Conservation (phyloP, 2,329 filamentous ascomycete genomes). For the Rugonectria rugulosa region DNA sequence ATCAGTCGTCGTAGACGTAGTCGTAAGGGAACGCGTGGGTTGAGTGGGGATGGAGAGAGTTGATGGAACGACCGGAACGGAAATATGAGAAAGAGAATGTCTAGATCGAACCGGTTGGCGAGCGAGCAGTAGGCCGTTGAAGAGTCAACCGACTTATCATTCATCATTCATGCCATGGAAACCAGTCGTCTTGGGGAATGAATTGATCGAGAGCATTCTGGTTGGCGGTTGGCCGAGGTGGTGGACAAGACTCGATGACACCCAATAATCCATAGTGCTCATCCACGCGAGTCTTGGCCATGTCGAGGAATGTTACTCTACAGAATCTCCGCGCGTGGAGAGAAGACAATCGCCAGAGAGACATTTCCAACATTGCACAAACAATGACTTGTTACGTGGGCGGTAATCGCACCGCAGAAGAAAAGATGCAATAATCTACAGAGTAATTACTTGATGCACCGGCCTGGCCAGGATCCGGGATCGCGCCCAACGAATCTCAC, state of each 20-base stretch:
- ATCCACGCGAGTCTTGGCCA: conserved; percentile 1
- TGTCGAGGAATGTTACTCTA: not conserved
- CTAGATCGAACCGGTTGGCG: too few species aligned
- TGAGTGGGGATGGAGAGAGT: conserved; percentile 12
- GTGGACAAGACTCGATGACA: conserved; percentile 4
- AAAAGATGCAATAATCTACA: not conserved
- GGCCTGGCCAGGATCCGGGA: conserved; percentile 6
- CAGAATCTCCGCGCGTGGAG: not conserved
- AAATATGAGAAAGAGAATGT: conserved; percentile 7
- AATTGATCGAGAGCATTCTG: conserved; percentile 2
- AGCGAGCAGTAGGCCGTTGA: too few species aligned
- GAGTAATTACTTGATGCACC: not conserved
- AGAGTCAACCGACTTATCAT: conserved; percentile 29
- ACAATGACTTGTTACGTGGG: too few species aligned
- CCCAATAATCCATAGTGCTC: not conserved
- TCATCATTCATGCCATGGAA: conserved; percentile 6
- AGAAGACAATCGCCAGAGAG: not conserved
- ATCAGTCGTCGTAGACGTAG: conserved; percentile 3
- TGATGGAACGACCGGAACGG: not conserved
- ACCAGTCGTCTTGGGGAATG: conserved; percentile 31
- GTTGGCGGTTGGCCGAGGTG: conserved; percentile 12
- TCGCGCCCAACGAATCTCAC: conserved; percentile 3
- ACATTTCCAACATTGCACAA: not conserved
- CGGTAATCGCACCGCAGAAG: too few species aligned
- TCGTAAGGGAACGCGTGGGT: conserved; percentile 14